A percentile compares a stretch with the other conserved stretches of the same genome.
These are phyloP conservation scores for Thalassia testudinum DNA, from an alignment of 116 monocot species.

Conservation along the genomic window DNA sequence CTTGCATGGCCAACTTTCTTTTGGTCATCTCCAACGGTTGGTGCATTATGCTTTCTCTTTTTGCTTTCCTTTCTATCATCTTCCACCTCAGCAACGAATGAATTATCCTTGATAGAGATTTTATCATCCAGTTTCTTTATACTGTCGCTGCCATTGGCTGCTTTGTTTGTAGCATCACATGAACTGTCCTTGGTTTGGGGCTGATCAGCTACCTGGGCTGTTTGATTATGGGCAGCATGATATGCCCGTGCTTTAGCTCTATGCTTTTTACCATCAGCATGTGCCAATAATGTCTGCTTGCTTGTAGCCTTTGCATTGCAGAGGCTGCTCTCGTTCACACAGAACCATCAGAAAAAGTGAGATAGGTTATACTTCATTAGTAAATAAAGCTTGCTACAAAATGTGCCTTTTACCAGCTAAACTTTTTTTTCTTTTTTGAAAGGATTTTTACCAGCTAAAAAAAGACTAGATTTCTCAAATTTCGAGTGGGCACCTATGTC, in stretches of 20 bases:
- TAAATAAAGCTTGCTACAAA: too few relatives aligned
- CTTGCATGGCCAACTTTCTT: not conserved
- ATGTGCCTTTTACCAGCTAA: too few relatives aligned
- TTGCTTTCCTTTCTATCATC: constrained; percentile 11
- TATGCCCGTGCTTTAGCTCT: constrained; percentile 83
- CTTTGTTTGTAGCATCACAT: constrained; percentile 4
- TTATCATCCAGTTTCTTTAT: constrained; percentile 2
- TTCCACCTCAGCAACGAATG: not conserved
- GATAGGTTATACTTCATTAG: too few relatives aligned
- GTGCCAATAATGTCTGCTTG: constrained; percentile 64
- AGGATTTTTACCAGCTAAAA: too few relatives aligned
- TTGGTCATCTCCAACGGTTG: constrained; percentile 1
- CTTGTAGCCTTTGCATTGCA: constrained; percentile 87
- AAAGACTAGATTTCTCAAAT: too few relatives aligned
- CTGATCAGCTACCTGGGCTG: constrained; percentile 14
- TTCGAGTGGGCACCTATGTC: too few relatives aligned
- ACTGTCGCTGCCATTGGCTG: constrained; percentile 22
- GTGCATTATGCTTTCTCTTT: constrained; percentile 39
- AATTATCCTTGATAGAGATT: constrained; percentile 1
- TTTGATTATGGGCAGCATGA: constrained; percentile 67
- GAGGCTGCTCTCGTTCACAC: constrained; percentile 26
- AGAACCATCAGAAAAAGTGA: too few relatives aligned
- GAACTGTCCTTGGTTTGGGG: constrained; percentile 7
- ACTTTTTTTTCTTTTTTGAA: too few relatives aligned
- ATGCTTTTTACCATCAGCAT: constrained; percentile 98